Conservation (phyloP, 2,329 filamentous ascomycete genomes). For the Alternaria alternata region DNA sequence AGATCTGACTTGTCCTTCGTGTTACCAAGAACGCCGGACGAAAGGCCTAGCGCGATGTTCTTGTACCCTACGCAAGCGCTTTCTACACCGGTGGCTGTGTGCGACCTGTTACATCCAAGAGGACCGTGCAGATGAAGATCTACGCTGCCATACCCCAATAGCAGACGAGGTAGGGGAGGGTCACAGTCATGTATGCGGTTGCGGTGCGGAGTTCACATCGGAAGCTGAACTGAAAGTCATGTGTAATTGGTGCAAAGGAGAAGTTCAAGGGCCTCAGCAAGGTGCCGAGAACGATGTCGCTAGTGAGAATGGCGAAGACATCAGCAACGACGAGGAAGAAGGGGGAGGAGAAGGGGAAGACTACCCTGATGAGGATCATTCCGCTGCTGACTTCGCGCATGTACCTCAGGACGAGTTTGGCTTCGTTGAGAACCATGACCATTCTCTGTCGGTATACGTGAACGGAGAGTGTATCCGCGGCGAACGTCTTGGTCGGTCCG, state of each 20-base stretch:
- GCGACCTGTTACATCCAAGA: slow-evolving; percentile 20
- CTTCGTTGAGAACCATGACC: slow-evolving; percentile 10
- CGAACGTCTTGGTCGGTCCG: slow-evolving; percentile 4
- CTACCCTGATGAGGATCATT: slow-evolving; percentile 12
- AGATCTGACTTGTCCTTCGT: slow-evolving; percentile 22
- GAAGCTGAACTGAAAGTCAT: slow-evolving; percentile 1
- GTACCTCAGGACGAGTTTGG: neutral
- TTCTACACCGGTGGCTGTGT: slow-evolving; percentile 31
- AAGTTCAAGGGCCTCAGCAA: neutral
- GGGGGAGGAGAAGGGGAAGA: neutral
- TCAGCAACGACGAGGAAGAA: neutral
- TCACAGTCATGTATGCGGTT: slow-evolving; percentile 10
- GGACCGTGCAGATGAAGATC: neutral
- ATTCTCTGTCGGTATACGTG: slow-evolving; percentile 7
- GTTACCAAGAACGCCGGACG: slow-evolving; percentile 13
- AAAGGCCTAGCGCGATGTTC: slow-evolving; percentile 11
- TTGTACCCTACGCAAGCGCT: slow-evolving; percentile 28
- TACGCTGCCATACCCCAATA: neutral
- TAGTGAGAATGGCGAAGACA: neutral
- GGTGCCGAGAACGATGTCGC: neutral
- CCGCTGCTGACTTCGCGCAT: slow-evolving; percentile 9
- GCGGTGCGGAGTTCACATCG: slow-evolving; percentile 4
- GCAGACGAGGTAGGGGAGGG: neutral
- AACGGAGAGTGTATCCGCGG: slow-evolving; percentile 3
- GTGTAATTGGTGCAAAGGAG: slow-evolving; percentile 22